Evolutionary conservation across 768 basidiomycete genomes (phyloP).

Genomic region (Clitopilus passeckerianus): DNA sequence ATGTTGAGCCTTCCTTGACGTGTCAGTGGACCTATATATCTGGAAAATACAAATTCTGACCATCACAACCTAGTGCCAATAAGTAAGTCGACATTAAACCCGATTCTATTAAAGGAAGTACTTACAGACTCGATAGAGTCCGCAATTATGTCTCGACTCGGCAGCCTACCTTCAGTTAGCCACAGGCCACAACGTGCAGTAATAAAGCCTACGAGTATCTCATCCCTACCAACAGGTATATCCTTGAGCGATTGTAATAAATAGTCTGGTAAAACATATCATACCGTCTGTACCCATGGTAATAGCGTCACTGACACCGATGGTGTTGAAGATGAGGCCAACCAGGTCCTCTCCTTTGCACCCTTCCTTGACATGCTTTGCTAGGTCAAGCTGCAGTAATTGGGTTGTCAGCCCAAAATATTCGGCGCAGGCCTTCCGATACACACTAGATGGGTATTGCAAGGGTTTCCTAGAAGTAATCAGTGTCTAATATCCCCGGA

Average conservation of each 20-base stretch:
- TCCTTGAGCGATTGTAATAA: not conserved
- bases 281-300: conserved; percentile 86
- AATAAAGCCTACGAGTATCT: conserved; percentile 67
- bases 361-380: conserved; percentile 75
- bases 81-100: conserved; percentile 3
- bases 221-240: conserved; percentile 54
- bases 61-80: conserved; percentile 43
- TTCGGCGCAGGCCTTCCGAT: not conserved
- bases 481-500: not conserved
- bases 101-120: not conserved
- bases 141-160: conserved; percentile 85
- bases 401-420: not conserved
- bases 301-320: conserved; percentile 85
- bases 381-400: conserved; percentile 61
- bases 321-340: conserved; percentile 80
- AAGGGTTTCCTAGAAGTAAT: conserved; percentile 65
- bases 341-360: conserved; percentile 78
- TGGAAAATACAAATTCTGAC: conserved; percentile 22
- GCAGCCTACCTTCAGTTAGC: conserved; percentile 45
- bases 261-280: conserved; percentile 7
- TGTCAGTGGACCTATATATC: not conserved
- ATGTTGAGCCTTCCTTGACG: conserved; percentile 61
- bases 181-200: not conserved
- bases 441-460: conserved; percentile 75
- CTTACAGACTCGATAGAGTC: conserved; percentile 82